A percentile compares a stretch with the other conserved stretches of the same genome.
Conservation (phyloP, 2,329 filamentous ascomycete genomes). For the Epichloe aotearoae region DNA sequence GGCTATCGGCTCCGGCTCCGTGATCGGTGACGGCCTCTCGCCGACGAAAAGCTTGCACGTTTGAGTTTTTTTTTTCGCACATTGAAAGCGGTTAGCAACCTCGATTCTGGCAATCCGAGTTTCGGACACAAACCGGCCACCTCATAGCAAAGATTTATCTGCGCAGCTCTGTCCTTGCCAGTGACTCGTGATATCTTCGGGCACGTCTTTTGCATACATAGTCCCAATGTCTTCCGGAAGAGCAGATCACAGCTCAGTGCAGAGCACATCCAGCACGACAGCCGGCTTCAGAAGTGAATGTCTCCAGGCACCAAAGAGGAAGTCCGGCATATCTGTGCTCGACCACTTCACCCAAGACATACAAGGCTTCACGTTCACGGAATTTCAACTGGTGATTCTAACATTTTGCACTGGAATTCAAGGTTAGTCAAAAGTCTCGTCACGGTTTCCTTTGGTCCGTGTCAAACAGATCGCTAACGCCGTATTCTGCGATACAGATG, state of each 20-base stretch:
- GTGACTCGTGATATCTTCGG: background rate
- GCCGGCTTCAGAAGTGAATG: background rate
- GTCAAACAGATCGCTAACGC: background rate
- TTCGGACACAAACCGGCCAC: background rate
- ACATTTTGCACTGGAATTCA: constrained; percentile 40
- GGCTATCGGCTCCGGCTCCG: constrained; percentile 4
- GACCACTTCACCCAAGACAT: constrained; percentile 18
- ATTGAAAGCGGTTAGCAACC: background rate
- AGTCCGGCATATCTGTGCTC: background rate
- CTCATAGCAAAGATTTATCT: background rate
- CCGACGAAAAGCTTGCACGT: background rate
- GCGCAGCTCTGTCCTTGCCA: background rate
- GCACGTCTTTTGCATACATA: background rate
- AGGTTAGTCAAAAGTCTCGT: constrained; percentile 17
- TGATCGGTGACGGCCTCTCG: background rate
- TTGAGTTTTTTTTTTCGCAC: no score
- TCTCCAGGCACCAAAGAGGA: background rate
- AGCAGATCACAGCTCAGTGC: background rate
- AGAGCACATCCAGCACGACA: background rate
- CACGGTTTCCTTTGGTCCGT: background rate
- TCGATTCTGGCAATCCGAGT: background rate
- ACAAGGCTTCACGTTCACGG: constrained; percentile 26
- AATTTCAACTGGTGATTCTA: constrained; percentile 31
- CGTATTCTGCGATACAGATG: constrained; percentile 24
- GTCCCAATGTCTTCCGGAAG: background rate